A percentile compares a stretch with the other conserved stretches of the same genome.
Conservation (phyloP, 306 rosid species). For the Cucurbita argyrosperma region DNA sequence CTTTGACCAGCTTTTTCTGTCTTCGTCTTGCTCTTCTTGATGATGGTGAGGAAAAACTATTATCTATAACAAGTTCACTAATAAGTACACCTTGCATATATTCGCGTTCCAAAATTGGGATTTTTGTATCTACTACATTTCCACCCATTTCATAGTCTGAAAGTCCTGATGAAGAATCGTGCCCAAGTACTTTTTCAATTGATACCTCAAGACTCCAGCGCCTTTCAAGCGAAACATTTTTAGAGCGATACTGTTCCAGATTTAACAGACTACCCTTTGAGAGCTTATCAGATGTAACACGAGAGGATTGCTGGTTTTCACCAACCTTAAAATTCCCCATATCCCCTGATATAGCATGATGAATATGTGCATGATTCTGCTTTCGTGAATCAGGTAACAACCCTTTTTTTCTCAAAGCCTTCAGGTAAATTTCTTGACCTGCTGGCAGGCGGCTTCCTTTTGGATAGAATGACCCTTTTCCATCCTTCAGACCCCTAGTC, state of each 20-base stretch:
- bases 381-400: slow-evolving; percentile 76
- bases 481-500: slow-evolving; percentile 90
- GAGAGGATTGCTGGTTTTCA: slow-evolving; percentile 43
- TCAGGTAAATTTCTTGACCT: slow-evolving; percentile 77
- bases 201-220: slow-evolving; percentile 99
- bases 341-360: slow-evolving; percentile 61
- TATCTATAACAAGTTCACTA: slow-evolving; percentile 66
- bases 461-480: slow-evolving; percentile 90
- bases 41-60: slow-evolving; percentile 38
- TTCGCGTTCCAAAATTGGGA: slow-evolving; percentile 82
- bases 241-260: slow-evolving; percentile 57
- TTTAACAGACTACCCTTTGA: slow-evolving; percentile 55
- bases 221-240: slow-evolving; percentile 81
- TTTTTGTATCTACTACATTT: slow-evolving; percentile 28
- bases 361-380: slow-evolving; percentile 65
- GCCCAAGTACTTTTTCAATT: slow-evolving; percentile 71
- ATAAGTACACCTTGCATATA: slow-evolving; percentile 97
- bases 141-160: slow-evolving; percentile 33
- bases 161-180: slow-evolving; percentile 33
- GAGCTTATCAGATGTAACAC: slow-evolving; percentile 38
- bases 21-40: slow-evolving; percentile 57
- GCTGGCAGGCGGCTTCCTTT: slow-evolving; percentile 72
- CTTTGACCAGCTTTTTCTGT: slow-evolving; percentile 61
- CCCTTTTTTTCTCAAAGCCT: slow-evolving; percentile 88
- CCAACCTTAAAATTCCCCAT: slow-evolving; percentile 46